phyloP scores from a whole-genome alignment of 2,329 filamentous ascomycete genomes.

The Dryadomyces sulphureus region DNA sequence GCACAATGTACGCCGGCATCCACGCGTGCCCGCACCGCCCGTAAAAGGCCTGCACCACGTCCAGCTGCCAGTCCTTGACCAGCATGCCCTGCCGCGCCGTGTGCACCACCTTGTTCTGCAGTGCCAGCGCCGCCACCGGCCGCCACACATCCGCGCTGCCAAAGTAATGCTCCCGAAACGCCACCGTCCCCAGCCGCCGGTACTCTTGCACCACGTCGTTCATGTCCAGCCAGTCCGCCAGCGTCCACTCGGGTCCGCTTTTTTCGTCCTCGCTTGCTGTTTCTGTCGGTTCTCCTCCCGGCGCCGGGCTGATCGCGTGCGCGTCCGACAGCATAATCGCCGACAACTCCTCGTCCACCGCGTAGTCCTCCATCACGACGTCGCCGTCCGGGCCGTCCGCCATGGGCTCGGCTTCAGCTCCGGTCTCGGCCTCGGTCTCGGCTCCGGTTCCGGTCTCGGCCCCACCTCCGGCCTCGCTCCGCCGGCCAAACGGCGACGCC shows the following conservation, averaged over 20 bases:
- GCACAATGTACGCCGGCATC: slow-evolving; percentile 33
- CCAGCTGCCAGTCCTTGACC: slow-evolving; percentile 41
- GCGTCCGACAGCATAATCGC: slow-evolving; percentile 10
- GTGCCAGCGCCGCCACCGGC: slow-evolving; percentile 1
- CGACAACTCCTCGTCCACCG: slow-evolving; percentile 7
- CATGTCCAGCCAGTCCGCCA: slow-evolving; percentile 36
- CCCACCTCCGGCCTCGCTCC: no score
- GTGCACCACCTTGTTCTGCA: slow-evolving; percentile 24
- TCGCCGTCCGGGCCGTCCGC: neutral
- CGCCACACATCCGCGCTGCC: no score
- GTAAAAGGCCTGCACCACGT: slow-evolving; percentile 40
- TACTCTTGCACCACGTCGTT: slow-evolving; percentile 37
- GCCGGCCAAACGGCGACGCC: no score
- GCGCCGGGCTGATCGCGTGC: slow-evolving; percentile 6
- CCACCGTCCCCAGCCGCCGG: slow-evolving; percentile 25
- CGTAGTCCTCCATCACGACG: slow-evolving; percentile 4
- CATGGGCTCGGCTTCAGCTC: neutral
- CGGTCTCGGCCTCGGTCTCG: no score
- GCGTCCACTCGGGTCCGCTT: slow-evolving; percentile 9
- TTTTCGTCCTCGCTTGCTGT: neutral
- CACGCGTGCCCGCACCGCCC: slow-evolving; percentile 29
- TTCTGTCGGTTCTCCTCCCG: neutral
- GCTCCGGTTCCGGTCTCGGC: no score
- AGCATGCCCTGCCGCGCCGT: slow-evolving; percentile 30
- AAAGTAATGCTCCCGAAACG: slow-evolving; percentile 18